Evolutionary conservation across 768 basidiomycete species (phyloP).

Genomic region (Pleurotus ostreatus): DNA sequence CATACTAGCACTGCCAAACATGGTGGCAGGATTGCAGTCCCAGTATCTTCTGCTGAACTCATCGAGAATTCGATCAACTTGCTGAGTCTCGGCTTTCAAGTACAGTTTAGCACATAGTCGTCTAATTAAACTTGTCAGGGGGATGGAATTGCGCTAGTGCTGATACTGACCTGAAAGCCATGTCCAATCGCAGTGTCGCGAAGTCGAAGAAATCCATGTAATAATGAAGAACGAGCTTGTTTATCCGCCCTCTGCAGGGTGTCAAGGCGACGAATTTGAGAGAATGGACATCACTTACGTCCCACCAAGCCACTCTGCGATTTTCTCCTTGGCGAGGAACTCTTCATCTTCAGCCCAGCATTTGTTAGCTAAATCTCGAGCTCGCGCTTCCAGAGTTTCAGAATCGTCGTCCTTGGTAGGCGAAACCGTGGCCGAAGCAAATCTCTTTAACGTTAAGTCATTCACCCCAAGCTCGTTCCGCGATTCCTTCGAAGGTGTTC

Average conservation of each 20-base stretch:
- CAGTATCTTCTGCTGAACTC: constrained; percentile 88
- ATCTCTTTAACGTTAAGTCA: constrained; percentile 42
- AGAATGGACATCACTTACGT: constrained; percentile 53
- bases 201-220: constrained; percentile 94
- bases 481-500: constrained; percentile 28
- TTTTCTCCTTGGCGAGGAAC: constrained; percentile 84
- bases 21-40: constrained; percentile 78
- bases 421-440: constrained; percentile 38
- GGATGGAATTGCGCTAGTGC: background rate
- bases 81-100: constrained; percentile 95
- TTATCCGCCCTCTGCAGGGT: constrained; percentile 60
- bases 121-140: constrained; percentile 32
- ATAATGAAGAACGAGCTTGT: constrained; percentile 67
- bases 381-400: constrained; percentile 58
- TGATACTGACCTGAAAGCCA: constrained; percentile 74
- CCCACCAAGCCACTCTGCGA: constrained; percentile 95
- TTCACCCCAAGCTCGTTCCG: constrained; percentile 55
- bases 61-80: constrained; percentile 94
- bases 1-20: constrained; percentile 87
- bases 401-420: constrained; percentile 42
- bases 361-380: constrained; percentile 66
- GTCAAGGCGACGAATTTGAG: constrained; percentile 10
- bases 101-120: constrained; percentile 88
- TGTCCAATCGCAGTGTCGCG: constrained; percentile 71
- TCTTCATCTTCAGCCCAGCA: constrained; percentile 87